These are phyloP conservation scores for Lunularia cruciata DNA, from an alignment of 225 moss, liverwort and hornwort genomes.

Conservation along the genomic window DNA sequence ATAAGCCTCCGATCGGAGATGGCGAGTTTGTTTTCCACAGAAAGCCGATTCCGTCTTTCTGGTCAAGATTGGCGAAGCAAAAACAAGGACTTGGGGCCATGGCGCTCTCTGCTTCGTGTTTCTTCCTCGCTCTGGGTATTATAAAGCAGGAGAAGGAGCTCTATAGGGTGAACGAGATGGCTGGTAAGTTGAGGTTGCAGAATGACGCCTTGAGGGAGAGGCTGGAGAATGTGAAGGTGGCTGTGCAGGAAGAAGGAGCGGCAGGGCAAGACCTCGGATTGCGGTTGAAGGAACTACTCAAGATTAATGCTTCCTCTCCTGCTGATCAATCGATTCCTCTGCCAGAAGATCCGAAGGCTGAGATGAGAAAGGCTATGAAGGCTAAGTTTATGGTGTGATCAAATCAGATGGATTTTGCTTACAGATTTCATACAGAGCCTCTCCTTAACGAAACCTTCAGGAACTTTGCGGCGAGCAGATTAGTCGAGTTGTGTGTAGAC, in stretches of 20 bases:
- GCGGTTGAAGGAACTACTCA: slow-evolving; percentile 26
- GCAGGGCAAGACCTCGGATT: background rate
- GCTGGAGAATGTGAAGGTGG: slow-evolving; percentile 29
- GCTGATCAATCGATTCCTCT: slow-evolving; percentile 1
- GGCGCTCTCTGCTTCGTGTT: slow-evolving; percentile 45
- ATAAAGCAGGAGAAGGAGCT: slow-evolving; percentile 43
- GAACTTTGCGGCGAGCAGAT: no score
- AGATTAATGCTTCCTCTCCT: slow-evolving; percentile 11
- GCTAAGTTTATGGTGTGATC: slow-evolving; percentile 19
- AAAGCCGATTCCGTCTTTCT: slow-evolving; percentile 35
- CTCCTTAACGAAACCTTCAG: no score
- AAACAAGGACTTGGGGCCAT: slow-evolving; percentile 40
- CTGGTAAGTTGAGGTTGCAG: slow-evolving; percentile 21
- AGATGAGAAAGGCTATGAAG: slow-evolving; percentile 12
- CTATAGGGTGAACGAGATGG: slow-evolving; percentile 17
- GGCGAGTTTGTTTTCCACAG: slow-evolving; percentile 31
- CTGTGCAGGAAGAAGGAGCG: slow-evolving; percentile 25
- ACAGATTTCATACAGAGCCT: no score
- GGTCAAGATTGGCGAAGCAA: slow-evolving; percentile 42
- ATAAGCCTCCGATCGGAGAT: slow-evolving; percentile 27
- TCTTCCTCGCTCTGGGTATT: slow-evolving; percentile 37
- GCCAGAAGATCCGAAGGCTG: slow-evolving; percentile 6
- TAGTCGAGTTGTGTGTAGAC: no score
- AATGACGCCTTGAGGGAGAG: slow-evolving; percentile 32
- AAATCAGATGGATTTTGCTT: no score